Evolutionary conservation across 768 basidiomycete genomes (phyloP).

Genomic region (Hericium rajendrae): DNA sequence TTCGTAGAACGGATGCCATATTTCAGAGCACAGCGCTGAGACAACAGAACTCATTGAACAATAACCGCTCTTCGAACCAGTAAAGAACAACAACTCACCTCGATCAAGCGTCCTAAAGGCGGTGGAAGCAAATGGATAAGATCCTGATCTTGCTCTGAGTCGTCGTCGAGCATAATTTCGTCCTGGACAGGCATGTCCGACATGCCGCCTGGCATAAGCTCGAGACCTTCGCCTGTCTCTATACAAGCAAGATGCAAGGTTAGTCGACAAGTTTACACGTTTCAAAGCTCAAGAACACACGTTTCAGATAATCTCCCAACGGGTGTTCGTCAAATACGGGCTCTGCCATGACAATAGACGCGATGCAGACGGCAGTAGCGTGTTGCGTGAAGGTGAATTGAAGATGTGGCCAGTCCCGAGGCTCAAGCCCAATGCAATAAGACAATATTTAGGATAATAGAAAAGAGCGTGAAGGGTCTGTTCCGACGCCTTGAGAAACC

Average conservation of each 20-base stretch:
- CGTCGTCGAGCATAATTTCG: not conserved
- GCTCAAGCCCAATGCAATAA: not conserved
- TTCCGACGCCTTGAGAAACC: not conserved
- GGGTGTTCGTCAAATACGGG: constrained; percentile 14
- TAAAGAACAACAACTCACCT: not conserved
- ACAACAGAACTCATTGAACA: no score
- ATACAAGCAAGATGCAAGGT: not conserved
- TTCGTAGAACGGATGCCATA: not conserved
- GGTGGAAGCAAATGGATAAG: constrained; percentile 8
- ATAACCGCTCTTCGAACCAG: no score
- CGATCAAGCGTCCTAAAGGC: not conserved
- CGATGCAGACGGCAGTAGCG: not conserved
- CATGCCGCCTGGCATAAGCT: constrained; percentile 13
- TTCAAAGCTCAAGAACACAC: not conserved
- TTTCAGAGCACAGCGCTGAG: no score
- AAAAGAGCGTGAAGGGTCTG: constrained; percentile 1
- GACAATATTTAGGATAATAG: constrained; percentile 3
- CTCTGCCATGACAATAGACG: constrained; percentile 8
- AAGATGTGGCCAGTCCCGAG: not conserved
- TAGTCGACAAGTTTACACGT: not conserved
- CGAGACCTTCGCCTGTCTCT: constrained; percentile 14
- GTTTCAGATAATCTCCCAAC: constrained; percentile 11
- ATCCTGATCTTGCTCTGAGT: constrained; percentile 5
- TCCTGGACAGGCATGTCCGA: constrained; percentile 4
- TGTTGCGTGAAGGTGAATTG: not conserved